Conservation (phyloP, 768 basidiomycete species). For the Collybiopsis confluens region DNA sequence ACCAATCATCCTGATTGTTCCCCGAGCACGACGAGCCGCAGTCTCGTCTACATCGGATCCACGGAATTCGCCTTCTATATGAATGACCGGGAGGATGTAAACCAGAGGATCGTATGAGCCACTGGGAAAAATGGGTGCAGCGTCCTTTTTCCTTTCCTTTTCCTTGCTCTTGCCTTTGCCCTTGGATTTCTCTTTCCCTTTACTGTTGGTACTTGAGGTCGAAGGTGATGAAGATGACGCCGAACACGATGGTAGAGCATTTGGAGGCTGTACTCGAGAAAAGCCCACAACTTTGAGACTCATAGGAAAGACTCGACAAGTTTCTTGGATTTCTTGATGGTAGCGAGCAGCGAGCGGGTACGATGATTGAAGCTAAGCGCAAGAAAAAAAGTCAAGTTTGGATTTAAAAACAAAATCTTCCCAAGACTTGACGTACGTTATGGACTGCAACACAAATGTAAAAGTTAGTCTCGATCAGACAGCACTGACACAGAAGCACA, state of each 20-base stretch:
- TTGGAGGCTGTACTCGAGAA: conserved; percentile 12
- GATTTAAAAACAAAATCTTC: no score
- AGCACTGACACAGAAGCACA: neutral
- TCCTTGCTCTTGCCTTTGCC: neutral
- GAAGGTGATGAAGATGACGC: conserved; percentile 17
- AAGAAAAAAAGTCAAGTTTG: neutral
- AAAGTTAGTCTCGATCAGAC: neutral
- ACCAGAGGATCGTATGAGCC: conserved; percentile 16
- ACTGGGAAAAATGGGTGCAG: neutral
- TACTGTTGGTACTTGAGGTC: neutral
- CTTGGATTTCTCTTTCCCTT: neutral
- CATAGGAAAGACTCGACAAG: conserved; percentile 50
- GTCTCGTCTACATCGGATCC: conserved; percentile 31
- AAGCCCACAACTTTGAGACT: conserved; percentile 39
- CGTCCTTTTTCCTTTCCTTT: neutral
- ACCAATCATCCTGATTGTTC: conserved; percentile 43
- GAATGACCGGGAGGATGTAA: conserved; percentile 45
- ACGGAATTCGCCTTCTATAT: conserved; percentile 40
- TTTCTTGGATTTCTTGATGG: conserved; percentile 31
- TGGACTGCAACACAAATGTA: conserved; percentile 23
- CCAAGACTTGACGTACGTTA: conserved; percentile 28
- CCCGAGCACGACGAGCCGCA: conserved; percentile 31
- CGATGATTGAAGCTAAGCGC: neutral
- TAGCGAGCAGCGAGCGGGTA: neutral
- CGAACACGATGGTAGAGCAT: conserved; percentile 11